These are phyloP conservation scores for Fusarium agapanthi DNA, from an alignment of 2,329 filamentous ascomycete species.

Conservation along the genomic window DNA sequence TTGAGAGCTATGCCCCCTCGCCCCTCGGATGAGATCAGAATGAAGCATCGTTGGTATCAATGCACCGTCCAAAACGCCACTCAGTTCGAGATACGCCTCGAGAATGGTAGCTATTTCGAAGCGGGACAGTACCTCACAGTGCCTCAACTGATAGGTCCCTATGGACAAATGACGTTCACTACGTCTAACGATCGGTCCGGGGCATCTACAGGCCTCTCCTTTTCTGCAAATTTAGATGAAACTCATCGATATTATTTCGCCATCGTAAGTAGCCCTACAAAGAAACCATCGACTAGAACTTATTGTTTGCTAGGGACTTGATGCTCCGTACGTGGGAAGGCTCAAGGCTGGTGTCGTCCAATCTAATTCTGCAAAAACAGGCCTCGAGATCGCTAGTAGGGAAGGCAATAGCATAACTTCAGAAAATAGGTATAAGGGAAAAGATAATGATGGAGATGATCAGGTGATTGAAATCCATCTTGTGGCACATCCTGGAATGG, in stretches of 20 bases:
- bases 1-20: fast-evolving
- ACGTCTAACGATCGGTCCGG: neutral
- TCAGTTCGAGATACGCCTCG: fast-evolving
- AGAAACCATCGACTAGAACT: fast-evolving
- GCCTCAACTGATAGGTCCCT: fast-evolving
- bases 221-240: neutral
- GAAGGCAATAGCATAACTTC: fast-evolving
- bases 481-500: neutral
- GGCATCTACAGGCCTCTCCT: fast-evolving
- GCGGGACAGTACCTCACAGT: fast-evolving
- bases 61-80: neutral
- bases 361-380: neutral
- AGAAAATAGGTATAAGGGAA: fast-evolving
- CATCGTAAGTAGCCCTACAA: fast-evolving
- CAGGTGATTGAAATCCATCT: too few species aligned
- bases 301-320: fast-evolving
- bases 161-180: neutral
- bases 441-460: fast-evolving
- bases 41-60: neutral
- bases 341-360: neutral
- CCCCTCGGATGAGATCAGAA: neutral
- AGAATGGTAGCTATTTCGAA: fast-evolving
- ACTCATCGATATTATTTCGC: neutral
- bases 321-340: fast-evolving
- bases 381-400: neutral